Base-by-base conservation (phyloP, 345 rosid genomes). In the Salix brachista region DNA sequence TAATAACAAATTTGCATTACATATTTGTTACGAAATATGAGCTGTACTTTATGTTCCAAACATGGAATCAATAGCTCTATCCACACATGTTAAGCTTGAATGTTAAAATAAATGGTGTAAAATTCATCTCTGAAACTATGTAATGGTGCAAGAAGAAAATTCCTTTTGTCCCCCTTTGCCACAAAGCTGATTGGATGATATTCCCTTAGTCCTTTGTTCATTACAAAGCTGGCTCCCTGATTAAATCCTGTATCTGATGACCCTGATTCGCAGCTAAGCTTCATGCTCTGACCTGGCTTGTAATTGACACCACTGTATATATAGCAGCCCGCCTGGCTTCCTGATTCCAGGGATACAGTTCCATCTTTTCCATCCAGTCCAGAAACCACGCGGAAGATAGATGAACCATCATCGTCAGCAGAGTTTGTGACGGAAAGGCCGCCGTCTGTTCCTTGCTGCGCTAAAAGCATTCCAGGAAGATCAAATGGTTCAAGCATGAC, bases 161-260 rank as follows among this genome's bases (percentile, higher is more conserved):
- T 88, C 81, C 91, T 86, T 36, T 70, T 75, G 0, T 28, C 77
- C 61, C 98, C 98, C 34, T 79, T 86, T 36, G 93, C 94, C 65
- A 87, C 88, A 23, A 96, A 96, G 86, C 97, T 96, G 80, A 92
- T 86, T 2, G 90, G 94, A 85, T 92, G 86, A 80, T 93, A 96
- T 26, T 82, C 71, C 30, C 88, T 77, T 4, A 86, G 28, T 39
- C 92, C 98, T 21, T 85, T 75, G 6, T 39, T 78, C 85, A 91
- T 42, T 19, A 6, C 42, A 74, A 90, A 96, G 84, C 99, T 96
- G 42, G 87, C 86, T 54, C 85, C 91, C 34, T 78, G 21, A 37
- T 78, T 82, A 78, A 87, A 85, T 62, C 76, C 82, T 18, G 42
- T 28, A 14, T 62, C 85, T 1, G 81, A 80, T 17, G 81, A 71